Evolutionary conservation across 306 rosid species (phyloP).

Genomic region (Cyclanthera cordifolia): DNA sequence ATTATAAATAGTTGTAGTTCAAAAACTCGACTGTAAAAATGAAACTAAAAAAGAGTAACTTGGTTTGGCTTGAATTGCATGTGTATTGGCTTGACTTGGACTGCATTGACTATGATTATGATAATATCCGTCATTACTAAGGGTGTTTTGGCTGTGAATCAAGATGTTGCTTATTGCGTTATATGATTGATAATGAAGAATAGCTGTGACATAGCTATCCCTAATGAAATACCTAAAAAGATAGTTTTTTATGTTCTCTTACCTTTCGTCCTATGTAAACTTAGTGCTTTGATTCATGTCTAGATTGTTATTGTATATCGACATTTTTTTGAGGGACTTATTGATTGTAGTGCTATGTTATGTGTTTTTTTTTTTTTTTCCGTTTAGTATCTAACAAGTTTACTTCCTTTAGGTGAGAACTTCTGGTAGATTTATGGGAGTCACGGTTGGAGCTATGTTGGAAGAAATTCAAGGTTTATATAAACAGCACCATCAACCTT

Average conservation of each 20-base stretch:
- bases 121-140: not conserved
- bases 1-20: not conserved
- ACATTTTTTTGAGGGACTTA: not conserved
- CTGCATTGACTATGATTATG: not conserved
- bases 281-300: not conserved
- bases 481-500: conserved; percentile 88
- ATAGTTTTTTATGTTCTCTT: not conserved
- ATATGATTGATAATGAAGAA: not conserved
- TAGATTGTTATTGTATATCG: not conserved
- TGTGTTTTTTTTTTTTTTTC: not conserved
- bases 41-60: not conserved
- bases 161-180: not conserved
- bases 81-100: not conserved
- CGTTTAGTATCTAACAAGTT: conserved; percentile 11
- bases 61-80: not conserved
- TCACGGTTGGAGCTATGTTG: conserved; percentile 92
- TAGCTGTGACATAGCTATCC: not conserved
- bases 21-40: not conserved
- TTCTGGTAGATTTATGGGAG: conserved; percentile 90
- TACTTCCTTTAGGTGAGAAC: conserved; percentile 74
- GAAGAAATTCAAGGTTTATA: conserved; percentile 92
- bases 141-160: not conserved
- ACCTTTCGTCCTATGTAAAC: not conserved
- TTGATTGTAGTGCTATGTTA: conserved; percentile 1
- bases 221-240: not conserved